These are phyloP conservation scores for Senecio squalidus DNA, from an alignment of 140 eudicot genomes.

Conservation along the genomic window DNA sequence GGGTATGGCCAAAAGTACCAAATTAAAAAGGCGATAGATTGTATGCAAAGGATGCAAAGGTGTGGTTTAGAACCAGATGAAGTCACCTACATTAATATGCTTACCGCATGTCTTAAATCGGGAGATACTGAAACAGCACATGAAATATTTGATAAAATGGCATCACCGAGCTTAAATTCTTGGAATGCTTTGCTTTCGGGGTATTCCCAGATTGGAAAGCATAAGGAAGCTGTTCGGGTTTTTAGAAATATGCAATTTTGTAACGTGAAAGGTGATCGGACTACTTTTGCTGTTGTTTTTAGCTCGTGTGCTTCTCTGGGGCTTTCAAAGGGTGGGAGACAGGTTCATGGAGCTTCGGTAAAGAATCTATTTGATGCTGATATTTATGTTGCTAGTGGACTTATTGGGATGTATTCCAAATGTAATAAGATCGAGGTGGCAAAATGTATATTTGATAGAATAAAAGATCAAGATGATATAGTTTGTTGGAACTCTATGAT, in stretches of 20 bases:
- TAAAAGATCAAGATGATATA: slow-evolving; percentile 41
- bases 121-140: slow-evolving; percentile 53
- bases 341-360: slow-evolving; percentile 53
- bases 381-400: slow-evolving; percentile 71
- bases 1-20: slow-evolving; percentile 61
- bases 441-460: slow-evolving; percentile 37
- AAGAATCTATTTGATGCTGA: slow-evolving; percentile 35
- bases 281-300: slow-evolving; percentile 62
- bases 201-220: slow-evolving; percentile 54
- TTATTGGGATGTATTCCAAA: slow-evolving; percentile 65
- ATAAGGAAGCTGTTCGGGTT: slow-evolving; percentile 48
- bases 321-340: slow-evolving; percentile 54
- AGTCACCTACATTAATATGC: slow-evolving; percentile 59
- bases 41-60: slow-evolving; percentile 49
- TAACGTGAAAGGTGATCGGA: slow-evolving; percentile 52
- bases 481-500: slow-evolving; percentile 84
- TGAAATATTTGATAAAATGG: slow-evolving; percentile 51
- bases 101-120: slow-evolving; percentile 54
- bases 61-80: slow-evolving; percentile 69
- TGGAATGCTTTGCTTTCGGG: slow-evolving; percentile 90
- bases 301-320: slow-evolving; percentile 65
- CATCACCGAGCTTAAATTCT: slow-evolving; percentile 49
- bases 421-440: slow-evolving; percentile 48
- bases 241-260: slow-evolving; percentile 81
- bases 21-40: slow-evolving; percentile 49